Conservation (phyloP, 106 monocot genomes). For the Dendrobium catenatum region DNA sequence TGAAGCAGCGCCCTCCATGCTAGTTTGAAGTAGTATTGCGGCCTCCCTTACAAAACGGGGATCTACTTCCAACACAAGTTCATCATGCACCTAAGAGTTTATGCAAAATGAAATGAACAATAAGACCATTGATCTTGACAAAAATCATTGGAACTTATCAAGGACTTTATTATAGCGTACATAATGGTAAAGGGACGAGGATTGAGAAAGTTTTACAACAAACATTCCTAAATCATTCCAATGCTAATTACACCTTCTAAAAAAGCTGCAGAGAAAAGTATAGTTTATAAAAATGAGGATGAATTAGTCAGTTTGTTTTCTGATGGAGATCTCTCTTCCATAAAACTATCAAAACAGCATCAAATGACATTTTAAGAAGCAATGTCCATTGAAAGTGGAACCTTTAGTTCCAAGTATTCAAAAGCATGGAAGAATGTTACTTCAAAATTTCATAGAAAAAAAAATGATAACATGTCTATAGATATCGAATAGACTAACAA, state of each 20-base stretch:
- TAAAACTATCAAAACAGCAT: background rate
- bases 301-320: background rate
- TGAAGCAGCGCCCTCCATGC: conserved; percentile 82
- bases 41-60: conserved; percentile 49
- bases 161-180: background rate
- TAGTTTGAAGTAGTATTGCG: conserved; percentile 48
- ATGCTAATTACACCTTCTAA: background rate
- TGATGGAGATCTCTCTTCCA: background rate
- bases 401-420: too few species aligned
- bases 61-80: conserved; percentile 83
- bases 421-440: background rate
- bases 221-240: too few species aligned
- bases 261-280: background rate
- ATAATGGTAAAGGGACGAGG: too few species aligned
- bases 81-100: conserved; percentile 78
- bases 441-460: background rate
- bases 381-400: background rate
- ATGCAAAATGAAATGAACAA: background rate
- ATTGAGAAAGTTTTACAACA: too few species aligned
- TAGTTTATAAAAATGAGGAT: background rate
- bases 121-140: background rate
- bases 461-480: background rate
- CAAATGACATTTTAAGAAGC: background rate
- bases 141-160: background rate
- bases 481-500: too few species aligned